Conservation (phyloP, 345 rosid genomes). For the Murraya paniculata region DNA sequence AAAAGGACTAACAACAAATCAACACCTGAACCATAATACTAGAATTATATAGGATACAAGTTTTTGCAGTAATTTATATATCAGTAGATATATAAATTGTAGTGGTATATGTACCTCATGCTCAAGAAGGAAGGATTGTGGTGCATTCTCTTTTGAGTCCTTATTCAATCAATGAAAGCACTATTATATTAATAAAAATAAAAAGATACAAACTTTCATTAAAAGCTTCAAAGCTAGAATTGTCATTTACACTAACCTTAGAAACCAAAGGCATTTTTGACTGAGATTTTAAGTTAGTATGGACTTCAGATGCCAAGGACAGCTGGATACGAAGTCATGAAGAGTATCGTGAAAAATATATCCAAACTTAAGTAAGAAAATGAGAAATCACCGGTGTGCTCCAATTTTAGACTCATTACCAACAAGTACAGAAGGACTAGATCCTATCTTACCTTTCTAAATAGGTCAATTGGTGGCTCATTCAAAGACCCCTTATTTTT, state of each 20-base stretch:
- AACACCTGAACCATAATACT: background rate
- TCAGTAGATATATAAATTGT: background rate
- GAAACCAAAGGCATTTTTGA: conserved; percentile 19
- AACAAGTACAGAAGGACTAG: background rate
- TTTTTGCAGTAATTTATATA: background rate
- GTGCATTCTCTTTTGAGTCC: conserved; percentile 44
- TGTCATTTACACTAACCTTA: conserved; percentile 29
- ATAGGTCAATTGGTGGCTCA: conserved; percentile 33
- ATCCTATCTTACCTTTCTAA: conserved; percentile 33
- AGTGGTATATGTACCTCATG: conserved; percentile 32
- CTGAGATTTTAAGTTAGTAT: conserved; percentile 17
- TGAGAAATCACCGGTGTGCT: background rate
- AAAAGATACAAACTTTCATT: background rate
- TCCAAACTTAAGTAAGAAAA: background rate
- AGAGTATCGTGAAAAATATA: background rate
- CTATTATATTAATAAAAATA: background rate
- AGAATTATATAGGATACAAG: background rate
- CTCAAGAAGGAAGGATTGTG: conserved; percentile 12
- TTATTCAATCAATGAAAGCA: conserved; percentile 21
- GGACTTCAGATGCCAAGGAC: conserved; percentile 34
- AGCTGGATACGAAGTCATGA: conserved; percentile 33
- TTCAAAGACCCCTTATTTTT: conserved; percentile 13
- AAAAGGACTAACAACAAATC: background rate
- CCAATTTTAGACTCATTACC: background rate
- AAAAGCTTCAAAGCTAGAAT: background rate